A percentile compares a stretch with the other conserved stretches of the same genome.
Conservation (phyloP, 1,284 basidiomycete genomes). For the Cystobasidium slooffiae region DNA sequence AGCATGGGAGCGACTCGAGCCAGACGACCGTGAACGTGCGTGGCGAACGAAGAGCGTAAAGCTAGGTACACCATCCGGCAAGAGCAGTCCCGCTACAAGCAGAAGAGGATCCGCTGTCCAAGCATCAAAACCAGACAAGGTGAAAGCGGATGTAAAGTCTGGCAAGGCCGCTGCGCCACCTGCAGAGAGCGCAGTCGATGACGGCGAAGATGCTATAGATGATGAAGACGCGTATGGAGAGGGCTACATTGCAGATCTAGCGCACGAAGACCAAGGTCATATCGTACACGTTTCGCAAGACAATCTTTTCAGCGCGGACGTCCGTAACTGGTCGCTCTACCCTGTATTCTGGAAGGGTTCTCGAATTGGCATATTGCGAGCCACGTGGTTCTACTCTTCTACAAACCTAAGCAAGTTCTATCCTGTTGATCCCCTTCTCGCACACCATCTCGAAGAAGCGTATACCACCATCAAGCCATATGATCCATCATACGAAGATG, state of each 20-base stretch:
- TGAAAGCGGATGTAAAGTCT: conserved; percentile 8
- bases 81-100: conserved; percentile 37
- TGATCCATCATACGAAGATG: conserved; percentile 50
- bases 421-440: conserved; percentile 54
- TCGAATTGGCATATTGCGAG: conserved; percentile 52
- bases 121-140: neutral
- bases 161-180: neutral
- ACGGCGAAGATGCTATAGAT: conserved; percentile 16
- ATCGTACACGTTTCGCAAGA: conserved; percentile 54
- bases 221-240: conserved; percentile 29
- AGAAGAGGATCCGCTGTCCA: conserved; percentile 20
- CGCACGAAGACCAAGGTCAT: conserved; percentile 43
- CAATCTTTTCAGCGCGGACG: conserved; percentile 53
- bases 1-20: conserved; percentile 46
- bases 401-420: conserved; percentile 51
- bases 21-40: conserved; percentile 29
- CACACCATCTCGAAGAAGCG: conserved; percentile 55
- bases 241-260: conserved; percentile 43
- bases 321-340: conserved; percentile 46
- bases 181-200: conserved; percentile 2
- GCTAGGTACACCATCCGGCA: conserved; percentile 22
- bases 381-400: conserved; percentile 58
- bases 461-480: conserved; percentile 56
- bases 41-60: conserved; percentile 27
- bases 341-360: conserved; percentile 58